Evolutionary conservation across 352 stramenopile genomes (phyloP).

Genomic region (Phytopythium aichiense): DNA sequence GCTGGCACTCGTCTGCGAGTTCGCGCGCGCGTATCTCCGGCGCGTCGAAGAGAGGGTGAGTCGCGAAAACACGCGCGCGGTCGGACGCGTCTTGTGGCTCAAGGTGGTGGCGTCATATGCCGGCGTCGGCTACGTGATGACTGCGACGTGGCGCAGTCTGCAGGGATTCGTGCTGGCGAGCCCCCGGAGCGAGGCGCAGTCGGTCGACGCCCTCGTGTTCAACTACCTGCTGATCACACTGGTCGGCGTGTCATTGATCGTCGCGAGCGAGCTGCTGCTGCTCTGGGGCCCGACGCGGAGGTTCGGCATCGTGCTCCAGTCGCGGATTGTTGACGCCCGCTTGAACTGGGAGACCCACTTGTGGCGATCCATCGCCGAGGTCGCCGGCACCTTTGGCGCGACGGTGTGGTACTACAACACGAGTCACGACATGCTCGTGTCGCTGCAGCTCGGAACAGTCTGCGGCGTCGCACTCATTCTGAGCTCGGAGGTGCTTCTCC

Average conservation of each 20-base stretch:
- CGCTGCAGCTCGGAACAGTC: slow-evolving; percentile 71
- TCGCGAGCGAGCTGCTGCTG: slow-evolving; percentile 72
- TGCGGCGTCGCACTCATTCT: slow-evolving; percentile 58
- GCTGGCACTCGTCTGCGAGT: slow-evolving; percentile 52
- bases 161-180: slow-evolving; percentile 31
- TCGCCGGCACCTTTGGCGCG: slow-evolving; percentile 45
- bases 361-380: slow-evolving; percentile 55
- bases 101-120: slow-evolving; percentile 64
- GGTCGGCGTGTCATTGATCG: slow-evolving; percentile 66
- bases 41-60: slow-evolving; percentile 43
- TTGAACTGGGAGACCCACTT: slow-evolving; percentile 63
- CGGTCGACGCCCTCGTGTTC: slow-evolving; percentile 58
- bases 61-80: slow-evolving; percentile 21
- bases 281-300: slow-evolving; percentile 59
- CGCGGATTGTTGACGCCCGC: slow-evolving; percentile 62
- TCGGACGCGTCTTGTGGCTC: slow-evolving; percentile 54
- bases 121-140: slow-evolving; percentile 65
- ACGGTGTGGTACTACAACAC: slow-evolving; percentile 58
- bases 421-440: slow-evolving; percentile 53
- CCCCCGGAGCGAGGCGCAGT: slow-evolving; percentile 13
- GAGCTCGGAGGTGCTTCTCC: slow-evolving; percentile 37
- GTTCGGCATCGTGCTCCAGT: slow-evolving; percentile 59
- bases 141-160: slow-evolving; percentile 37
- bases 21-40: slow-evolving; percentile 49
- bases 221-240: slow-evolving; percentile 73